Conservation (phyloP, 2,329 filamentous ascomycete genomes). For the Pseudopithomyces chartarum region DNA sequence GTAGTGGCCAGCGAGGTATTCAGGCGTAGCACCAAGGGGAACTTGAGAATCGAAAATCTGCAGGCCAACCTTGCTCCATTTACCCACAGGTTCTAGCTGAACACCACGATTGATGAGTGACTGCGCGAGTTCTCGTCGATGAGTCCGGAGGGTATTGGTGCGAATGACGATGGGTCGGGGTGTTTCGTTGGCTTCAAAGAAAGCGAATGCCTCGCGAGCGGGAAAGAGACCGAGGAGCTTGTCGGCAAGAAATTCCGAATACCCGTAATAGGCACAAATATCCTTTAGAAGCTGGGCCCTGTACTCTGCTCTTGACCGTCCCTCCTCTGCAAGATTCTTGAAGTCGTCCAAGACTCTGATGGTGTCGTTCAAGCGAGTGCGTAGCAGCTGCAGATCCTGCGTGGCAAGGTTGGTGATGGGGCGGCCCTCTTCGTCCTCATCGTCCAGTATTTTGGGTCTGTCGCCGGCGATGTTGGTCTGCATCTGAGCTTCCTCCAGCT, state of each 20-base stretch:
- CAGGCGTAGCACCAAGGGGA: constrained; percentile 90
- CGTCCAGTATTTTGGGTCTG: constrained; percentile 67
- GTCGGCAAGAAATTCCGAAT: constrained; percentile 91
- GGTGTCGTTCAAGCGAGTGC: constrained; percentile 88
- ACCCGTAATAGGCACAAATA: constrained; percentile 95
- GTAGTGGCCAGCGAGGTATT: constrained; percentile 97
- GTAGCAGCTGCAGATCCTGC: constrained; percentile 86
- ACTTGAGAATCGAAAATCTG: constrained; percentile 92
- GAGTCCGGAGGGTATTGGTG: constrained; percentile 88
- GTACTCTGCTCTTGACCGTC: constrained; percentile 85
- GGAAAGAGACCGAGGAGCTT: constrained; percentile 94
- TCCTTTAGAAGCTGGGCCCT: constrained; percentile 85
- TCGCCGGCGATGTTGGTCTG: constrained; percentile 93
- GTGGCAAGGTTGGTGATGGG: constrained; percentile 65
- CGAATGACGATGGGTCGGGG: constrained; percentile 92
- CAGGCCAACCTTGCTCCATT: constrained; percentile 93
- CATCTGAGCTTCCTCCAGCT: constrained; percentile 81
- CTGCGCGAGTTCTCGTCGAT: constrained; percentile 81
- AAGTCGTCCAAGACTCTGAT: constrained; percentile 92
- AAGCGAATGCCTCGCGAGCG: constrained; percentile 91
- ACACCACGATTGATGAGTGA: constrained; percentile 95
- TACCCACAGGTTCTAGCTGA: constrained; percentile 93
- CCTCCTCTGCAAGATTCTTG: constrained; percentile 76
- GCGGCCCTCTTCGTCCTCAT: constrained; percentile 65
- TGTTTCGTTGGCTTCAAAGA: constrained; percentile 98